Conservation (phyloP, 2,329 filamentous ascomycete species). For the Trichoderma arundinaceum region DNA sequence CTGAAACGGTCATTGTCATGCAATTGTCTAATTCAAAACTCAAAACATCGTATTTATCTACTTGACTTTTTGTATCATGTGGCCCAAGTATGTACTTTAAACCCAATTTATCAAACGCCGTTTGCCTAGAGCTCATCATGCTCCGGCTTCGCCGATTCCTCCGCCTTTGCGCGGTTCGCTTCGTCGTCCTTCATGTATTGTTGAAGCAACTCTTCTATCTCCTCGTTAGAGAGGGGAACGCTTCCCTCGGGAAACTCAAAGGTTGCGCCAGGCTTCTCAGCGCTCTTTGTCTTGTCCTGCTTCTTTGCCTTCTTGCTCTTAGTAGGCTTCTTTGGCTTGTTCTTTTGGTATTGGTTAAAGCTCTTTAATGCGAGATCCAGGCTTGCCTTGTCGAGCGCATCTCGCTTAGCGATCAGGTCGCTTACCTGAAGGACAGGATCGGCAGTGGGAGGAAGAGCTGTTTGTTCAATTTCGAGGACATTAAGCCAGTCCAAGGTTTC, state of each 20-base stretch:
- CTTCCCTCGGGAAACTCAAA: conserved; percentile 47
- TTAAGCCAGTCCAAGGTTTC: conserved; percentile 75
- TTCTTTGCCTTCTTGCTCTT: conserved; percentile 50
- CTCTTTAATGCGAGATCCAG: conserved; percentile 74
- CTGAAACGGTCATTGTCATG: background rate
- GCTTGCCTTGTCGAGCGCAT: conserved; percentile 72
- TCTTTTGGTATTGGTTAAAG: conserved; percentile 56
- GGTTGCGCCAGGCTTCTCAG: conserved; percentile 47
- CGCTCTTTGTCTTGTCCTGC: conserved; percentile 46
- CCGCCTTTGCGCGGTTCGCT: conserved; percentile 39
- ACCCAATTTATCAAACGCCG: conserved; percentile 14
- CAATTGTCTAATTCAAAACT: conserved; percentile 6
- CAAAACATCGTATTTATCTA: conserved; percentile 24
- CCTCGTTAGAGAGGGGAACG: conserved; percentile 49
- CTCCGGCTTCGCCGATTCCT: conserved; percentile 37
- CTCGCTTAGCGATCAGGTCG: conserved; percentile 72
- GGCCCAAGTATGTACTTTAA: conserved; percentile 26
- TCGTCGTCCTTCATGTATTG: conserved; percentile 43
- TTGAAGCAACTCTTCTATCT: conserved; percentile 58
- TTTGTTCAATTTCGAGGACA: conserved; percentile 72
- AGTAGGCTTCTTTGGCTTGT: conserved; percentile 54
- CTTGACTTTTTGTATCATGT: conserved; percentile 11
- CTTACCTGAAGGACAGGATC: conserved; percentile 76
- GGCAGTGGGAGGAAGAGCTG: conserved; percentile 69
- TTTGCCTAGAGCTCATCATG: conserved; percentile 47